Conservation (phyloP, 257 asterid genomes). For the Solanum chilense region DNA sequence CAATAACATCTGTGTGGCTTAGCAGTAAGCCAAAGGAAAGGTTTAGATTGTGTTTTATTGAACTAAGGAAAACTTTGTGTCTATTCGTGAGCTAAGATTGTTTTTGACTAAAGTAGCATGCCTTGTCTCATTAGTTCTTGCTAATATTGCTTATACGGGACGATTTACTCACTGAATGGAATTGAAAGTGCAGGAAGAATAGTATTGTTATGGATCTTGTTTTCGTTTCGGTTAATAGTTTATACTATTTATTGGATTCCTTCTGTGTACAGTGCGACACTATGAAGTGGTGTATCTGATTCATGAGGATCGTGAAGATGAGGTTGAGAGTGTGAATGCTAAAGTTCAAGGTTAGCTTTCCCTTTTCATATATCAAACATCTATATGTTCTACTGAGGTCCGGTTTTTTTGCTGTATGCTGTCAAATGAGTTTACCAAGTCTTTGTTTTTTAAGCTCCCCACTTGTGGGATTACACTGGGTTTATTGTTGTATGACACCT, state of each 20-base stretch:
- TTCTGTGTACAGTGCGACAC: conserved; percentile 62
- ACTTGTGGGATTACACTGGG: not conserved
- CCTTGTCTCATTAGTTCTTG: not conserved
- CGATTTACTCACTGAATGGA: not conserved
- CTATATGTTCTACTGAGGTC: not conserved
- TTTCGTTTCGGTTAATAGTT: not conserved
- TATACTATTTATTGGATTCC: not conserved
- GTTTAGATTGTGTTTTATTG: not conserved
- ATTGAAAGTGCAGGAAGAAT: not conserved
- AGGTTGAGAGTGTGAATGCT: conserved; percentile 65
- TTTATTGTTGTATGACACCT: not conserved
- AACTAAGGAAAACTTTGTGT: not conserved
- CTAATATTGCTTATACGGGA: not conserved
- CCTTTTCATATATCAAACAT: not conserved
- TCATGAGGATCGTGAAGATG: conserved; percentile 67
- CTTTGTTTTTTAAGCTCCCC: not conserved
- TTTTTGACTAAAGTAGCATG: not conserved
- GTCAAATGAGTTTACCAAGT: not conserved
- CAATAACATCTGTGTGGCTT: not conserved
- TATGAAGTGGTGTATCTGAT: conserved; percentile 90
- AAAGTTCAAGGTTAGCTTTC: conserved; percentile 65
- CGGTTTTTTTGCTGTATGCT: not conserved
- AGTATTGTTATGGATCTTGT: not conserved
- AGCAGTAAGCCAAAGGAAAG: not conserved
- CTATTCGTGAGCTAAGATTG: not conserved